A percentile compares a stretch with the other conserved stretches of the same genome.
Conservation (phyloP, 208 protist species). For the Trypanosoma boissoni region DNA sequence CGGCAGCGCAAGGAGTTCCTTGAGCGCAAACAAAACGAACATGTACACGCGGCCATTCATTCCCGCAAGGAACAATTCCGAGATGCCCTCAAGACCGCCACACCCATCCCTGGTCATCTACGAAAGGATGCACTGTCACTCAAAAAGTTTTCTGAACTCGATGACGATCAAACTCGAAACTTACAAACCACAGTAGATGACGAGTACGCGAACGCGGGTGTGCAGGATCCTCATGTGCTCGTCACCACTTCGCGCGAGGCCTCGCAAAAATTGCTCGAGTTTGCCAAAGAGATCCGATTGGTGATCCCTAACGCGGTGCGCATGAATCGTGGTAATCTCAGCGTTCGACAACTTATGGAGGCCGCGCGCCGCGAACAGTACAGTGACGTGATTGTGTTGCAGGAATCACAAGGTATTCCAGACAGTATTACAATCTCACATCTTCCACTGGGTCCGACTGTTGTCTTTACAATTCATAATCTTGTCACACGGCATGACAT, state of each 20-base stretch:
- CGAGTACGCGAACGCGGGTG: conserved; percentile 96
- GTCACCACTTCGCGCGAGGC: conserved; percentile 99
- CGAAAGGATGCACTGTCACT: conserved; percentile 77
- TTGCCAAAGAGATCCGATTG: conserved; percentile 98
- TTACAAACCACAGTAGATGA: conserved; percentile 91
- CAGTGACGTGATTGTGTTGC: conserved; percentile 98
- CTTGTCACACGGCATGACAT: conserved; percentile 98
- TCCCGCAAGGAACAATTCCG: conserved; percentile 80
- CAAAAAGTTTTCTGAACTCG: conserved; percentile 89
- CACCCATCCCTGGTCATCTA: conserved; percentile 81
- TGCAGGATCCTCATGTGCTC: conserved; percentile 97
- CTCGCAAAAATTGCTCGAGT: conserved; percentile 95
- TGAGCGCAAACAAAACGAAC: conserved; percentile 77
- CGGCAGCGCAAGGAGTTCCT: conserved; percentile 88
- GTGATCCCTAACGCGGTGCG: conserved; percentile 98
- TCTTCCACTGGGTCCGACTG: conserved; percentile 98
- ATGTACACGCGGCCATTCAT: conserved; percentile 73
- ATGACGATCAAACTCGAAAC: conserved; percentile 73
- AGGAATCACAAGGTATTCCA: conserved; percentile 98
- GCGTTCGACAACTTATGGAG: conserved; percentile 94
- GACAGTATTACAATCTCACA: conserved; percentile 97
- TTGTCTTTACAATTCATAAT: conserved; percentile 97
- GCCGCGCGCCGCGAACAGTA: conserved; percentile 91
- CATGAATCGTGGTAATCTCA: conserved; percentile 97
- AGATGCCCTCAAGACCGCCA: conserved; percentile 69